Conservation (phyloP, 495 filamentous ascomycete species). For the Haplographium delicatum region DNA sequence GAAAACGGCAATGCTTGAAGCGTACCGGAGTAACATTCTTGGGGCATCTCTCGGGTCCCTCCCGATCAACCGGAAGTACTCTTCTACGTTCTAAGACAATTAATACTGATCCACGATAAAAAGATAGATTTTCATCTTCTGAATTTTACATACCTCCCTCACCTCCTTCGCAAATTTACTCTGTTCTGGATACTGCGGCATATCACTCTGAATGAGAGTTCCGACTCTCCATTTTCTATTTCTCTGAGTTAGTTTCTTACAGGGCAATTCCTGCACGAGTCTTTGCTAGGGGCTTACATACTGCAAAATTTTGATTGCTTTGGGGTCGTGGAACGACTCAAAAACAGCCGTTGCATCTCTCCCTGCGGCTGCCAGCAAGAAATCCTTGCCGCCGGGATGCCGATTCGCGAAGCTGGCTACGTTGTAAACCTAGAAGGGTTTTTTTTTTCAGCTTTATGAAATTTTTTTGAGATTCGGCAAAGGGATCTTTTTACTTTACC, state of each 20-base stretch:
- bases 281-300: not conserved
- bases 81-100: not conserved
- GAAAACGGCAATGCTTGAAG: not conserved
- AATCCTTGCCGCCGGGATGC: slow-evolving; percentile 4
- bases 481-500: too few species aligned
- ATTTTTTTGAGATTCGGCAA: too few species aligned
- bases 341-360: slow-evolving; percentile 2
- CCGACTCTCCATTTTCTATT: not conserved
- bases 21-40: not conserved
- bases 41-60: slow-evolving; percentile 4
- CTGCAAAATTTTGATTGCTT: slow-evolving; percentile 2
- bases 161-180: not conserved
- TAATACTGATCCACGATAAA: too few species aligned
- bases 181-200: slow-evolving; percentile 4
- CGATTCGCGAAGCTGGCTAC: not conserved
- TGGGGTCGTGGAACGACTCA: not conserved
- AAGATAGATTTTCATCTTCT: too few species aligned
- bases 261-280: not conserved
- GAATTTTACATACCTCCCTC: too few species aligned
- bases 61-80: not conserved
- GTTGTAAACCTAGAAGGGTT: too few species aligned
- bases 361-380: slow-evolving; percentile 4
- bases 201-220: not conserved
- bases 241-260: not conserved
- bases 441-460: too few species aligned